Evolutionary conservation across 78 protist species (phyloP), one percentile per base, ranked within the genome.

Genomic region (Reticulomyxa filosa): DNA sequence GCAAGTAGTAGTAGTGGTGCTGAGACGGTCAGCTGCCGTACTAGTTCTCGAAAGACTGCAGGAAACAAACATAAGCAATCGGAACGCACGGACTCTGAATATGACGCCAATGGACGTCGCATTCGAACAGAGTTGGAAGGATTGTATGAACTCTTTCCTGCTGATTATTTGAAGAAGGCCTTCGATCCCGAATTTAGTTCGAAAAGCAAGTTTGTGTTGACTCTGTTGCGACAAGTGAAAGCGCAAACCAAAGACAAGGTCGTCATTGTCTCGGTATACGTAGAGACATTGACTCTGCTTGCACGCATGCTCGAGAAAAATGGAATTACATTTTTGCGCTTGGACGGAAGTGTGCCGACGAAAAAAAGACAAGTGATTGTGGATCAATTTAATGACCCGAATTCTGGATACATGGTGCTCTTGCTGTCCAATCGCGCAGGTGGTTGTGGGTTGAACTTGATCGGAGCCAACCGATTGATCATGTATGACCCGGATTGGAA

Each of bases 331-430:
- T 32, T 22, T 8, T 32, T 55, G 39, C 10, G 70, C 55, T 75
- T 84, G 23, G 89, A 84, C 64, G 89, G 89, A 25, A 46, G 70
- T 7, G 53, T 69, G 0, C 22, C 53, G 13, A 36, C 30, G 32
- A 52, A 25, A 26, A 65, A 71, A 51, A 63, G 89, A 27, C 76
- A 65, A 46, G 5, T 53, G 33, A 57, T 87, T 38, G 91, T 88
- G 30, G 77, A 76, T 38, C 23, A 33, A 2, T 88, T 84, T 75
- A 87, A 88, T 67, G 48, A 70, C 39, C 73, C 56, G 25, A 0
- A 20, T 13, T 29, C 55, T 22, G 57, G 56, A 11, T 65, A 65
- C 38, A 70, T 22, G 50, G 65, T 59, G 25, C 37, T 25, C 10
- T 10, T 59, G 10, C 20, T 59, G 38, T 59, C 65, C 10, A 59